phyloP scores from a whole-genome alignment of 2,329 filamentous ascomycete species.

The Byssochlamys sp. region DNA sequence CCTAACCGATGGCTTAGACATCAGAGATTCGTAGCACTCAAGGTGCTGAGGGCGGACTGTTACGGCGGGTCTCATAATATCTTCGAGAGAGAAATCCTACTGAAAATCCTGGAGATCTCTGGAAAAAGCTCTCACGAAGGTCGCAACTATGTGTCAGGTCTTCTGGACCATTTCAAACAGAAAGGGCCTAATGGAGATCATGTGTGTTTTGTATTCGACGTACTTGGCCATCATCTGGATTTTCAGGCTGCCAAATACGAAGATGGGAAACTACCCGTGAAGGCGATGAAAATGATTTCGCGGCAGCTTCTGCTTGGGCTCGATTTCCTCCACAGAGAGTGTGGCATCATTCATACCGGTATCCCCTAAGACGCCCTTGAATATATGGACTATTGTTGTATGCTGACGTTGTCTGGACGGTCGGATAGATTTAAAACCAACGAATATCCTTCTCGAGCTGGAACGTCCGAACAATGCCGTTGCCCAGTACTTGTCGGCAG shows the following conservation, averaged over 20 bases:
- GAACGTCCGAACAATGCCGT: slow-evolving; percentile 6
- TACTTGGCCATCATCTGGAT: slow-evolving; percentile 15
- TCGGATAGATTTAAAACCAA: slow-evolving; percentile 15
- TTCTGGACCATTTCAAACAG: slow-evolving; percentile 18
- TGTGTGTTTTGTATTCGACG: slow-evolving; percentile 19
- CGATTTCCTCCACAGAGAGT: slow-evolving; percentile 14
- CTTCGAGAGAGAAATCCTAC: slow-evolving; percentile 15
- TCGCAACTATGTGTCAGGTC: slow-evolving; percentile 8
- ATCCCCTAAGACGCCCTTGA: neutral
- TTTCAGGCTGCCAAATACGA: slow-evolving; percentile 13
- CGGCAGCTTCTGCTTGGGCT: slow-evolving; percentile 17
- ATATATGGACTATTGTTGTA: neutral
- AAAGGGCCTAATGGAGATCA: slow-evolving; percentile 19
- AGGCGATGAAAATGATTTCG: slow-evolving; percentile 12
- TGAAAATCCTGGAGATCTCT: neutral
- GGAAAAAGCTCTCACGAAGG: slow-evolving; percentile 11
- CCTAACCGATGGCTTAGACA: slow-evolving; percentile 9
- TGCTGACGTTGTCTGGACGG: too few relatives aligned
- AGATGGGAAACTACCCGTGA: slow-evolving; percentile 14
- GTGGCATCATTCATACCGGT: slow-evolving; percentile 18
- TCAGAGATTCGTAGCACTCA: slow-evolving; percentile 15
- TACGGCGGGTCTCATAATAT: slow-evolving; percentile 15
- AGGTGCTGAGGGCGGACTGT: slow-evolving; percentile 17
- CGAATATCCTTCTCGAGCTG: slow-evolving; percentile 17
- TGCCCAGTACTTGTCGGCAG: neutral